Conservation (phyloP, 2,329 filamentous ascomycete species). For the Fusarium sacchari region DNA sequence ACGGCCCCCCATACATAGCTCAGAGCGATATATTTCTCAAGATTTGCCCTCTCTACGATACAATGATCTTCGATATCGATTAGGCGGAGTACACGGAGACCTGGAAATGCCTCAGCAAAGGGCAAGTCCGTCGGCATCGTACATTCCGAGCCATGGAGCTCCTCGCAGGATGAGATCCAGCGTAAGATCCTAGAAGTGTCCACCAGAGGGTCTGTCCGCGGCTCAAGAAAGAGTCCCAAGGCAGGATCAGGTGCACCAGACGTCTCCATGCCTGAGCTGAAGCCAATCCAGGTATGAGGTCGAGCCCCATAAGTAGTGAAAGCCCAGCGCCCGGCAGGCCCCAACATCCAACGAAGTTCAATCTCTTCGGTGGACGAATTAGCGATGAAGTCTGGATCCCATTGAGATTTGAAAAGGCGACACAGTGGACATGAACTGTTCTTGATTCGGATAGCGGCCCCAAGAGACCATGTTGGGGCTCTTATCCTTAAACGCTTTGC, state of each 20-base stretch:
- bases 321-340: accelerated
- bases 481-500: accelerated
- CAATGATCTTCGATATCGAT: accelerated
- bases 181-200: not conserved
- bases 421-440: not conserved
- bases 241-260: accelerated
- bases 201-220: not conserved
- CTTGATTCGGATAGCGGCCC: accelerated
- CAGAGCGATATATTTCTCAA: not conserved
- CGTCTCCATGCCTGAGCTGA: accelerated
- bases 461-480: not conserved
- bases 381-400: accelerated
- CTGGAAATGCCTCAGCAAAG: accelerated
- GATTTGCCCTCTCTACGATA: accelerated
- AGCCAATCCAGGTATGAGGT: not conserved
- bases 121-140: accelerated
- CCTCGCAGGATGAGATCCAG: not conserved
- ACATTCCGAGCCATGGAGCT: accelerated
- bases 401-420: accelerated
- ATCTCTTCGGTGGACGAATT: accelerated
- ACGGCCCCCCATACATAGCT: not conserved
- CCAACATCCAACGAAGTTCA: accelerated
- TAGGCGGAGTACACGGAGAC: accelerated
- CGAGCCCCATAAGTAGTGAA: accelerated
- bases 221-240: accelerated